Evolutionary conservation across 768 basidiomycete genomes (phyloP).

Genomic region (Boletus vinaceobasis): DNA sequence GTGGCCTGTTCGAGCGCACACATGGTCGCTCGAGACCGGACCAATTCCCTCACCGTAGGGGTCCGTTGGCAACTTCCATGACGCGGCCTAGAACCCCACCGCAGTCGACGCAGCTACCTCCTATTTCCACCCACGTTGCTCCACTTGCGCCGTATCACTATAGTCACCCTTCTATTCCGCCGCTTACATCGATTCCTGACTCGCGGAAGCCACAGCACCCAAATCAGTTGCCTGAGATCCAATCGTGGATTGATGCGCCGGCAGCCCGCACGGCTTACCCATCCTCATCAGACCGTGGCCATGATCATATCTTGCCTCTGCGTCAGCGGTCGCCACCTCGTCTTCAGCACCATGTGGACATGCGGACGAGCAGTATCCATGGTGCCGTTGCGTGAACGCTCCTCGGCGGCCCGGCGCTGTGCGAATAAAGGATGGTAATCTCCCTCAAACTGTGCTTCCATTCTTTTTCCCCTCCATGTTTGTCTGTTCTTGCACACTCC

Average conservation of each 20-base stretch:
- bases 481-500: constrained; percentile 21
- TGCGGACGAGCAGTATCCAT: constrained; percentile 29
- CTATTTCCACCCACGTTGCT: constrained; percentile 40
- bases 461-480: constrained; percentile 5
- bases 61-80: constrained; percentile 55
- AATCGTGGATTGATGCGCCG: constrained; percentile 43
- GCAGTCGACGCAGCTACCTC: constrained; percentile 40
- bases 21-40: constrained; percentile 76
- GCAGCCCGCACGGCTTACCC: constrained; percentile 26
- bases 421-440: constrained; percentile 1
- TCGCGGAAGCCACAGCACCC: constrained; percentile 31
- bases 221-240: constrained; percentile 45
- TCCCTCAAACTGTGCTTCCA: constrained; percentile 7
- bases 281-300: constrained; percentile 30
- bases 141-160: constrained; percentile 48
- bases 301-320: constrained; percentile 28
- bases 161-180: constrained; percentile 51
- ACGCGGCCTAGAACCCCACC: constrained; percentile 50
- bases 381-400: constrained; percentile 29
- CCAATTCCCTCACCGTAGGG: constrained; percentile 78
- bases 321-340: constrained; percentile 34
- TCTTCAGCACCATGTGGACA: constrained; percentile 32
- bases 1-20: constrained; percentile 77
- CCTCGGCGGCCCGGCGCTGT: constrained; percentile 19
- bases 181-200: constrained; percentile 38